A percentile compares a stretch with the other conserved stretches of the same genome.
phyloP scores from a whole-genome alignment of 148 eudicot species.

The Gaultheria prostrata region DNA sequence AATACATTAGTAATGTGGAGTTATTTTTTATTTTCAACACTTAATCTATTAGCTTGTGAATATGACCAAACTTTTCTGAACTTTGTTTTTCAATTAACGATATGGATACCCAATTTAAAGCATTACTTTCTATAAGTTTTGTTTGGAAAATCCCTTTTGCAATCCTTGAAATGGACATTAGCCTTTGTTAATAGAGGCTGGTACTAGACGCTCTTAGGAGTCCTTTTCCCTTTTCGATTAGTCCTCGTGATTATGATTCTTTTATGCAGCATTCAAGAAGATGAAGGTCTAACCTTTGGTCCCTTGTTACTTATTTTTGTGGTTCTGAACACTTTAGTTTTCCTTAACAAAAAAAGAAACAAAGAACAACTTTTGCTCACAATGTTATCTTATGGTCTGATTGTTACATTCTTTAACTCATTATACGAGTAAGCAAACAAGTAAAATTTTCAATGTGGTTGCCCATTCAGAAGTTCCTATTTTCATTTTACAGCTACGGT shows the following conservation, averaged over 20 bases:
- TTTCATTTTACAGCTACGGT: not conserved
- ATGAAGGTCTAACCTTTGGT: not conserved
- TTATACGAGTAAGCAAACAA: not conserved
- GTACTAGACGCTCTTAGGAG: not conserved
- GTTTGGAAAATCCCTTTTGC: not conserved
- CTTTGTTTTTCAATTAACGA: not conserved
- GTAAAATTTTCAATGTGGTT: not conserved
- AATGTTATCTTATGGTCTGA: not conserved
- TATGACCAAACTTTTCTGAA: not conserved
- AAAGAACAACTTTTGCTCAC: too few species aligned
- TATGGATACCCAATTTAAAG: not conserved
- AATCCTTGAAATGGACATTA: not conserved
- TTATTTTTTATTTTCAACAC: not conserved
- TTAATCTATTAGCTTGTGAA: not conserved
- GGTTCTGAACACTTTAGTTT: not conserved
- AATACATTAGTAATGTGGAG: not conserved
- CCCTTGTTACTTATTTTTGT: not conserved
- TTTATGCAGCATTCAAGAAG: not conserved
- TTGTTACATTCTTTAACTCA: not conserved
- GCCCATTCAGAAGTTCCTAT: not conserved
- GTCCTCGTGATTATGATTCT: not conserved
- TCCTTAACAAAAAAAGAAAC: too few species aligned
- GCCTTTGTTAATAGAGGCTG: not conserved
- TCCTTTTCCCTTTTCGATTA: not conserved
- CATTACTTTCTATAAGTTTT: not conserved